These are phyloP conservation scores for Hypoxylon sp. DNA, from an alignment of 2,329 filamentous ascomycete species.

Conservation along the genomic window DNA sequence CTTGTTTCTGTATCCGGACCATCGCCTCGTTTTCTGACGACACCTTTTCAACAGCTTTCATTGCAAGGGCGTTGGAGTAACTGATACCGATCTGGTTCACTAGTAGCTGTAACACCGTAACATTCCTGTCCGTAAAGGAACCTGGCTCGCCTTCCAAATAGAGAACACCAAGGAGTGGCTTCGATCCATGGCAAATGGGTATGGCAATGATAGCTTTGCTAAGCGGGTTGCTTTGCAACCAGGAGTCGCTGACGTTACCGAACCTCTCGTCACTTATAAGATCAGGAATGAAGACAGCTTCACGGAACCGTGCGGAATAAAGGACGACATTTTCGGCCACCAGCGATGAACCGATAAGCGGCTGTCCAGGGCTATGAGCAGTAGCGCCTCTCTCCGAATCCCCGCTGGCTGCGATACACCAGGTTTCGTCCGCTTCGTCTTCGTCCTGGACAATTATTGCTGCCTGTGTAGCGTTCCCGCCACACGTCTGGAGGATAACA, in stretches of 20 bases:
- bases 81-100: constrained; percentile 82
- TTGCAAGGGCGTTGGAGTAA: constrained; percentile 72
- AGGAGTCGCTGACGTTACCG: constrained; percentile 75
- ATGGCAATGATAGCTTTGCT: constrained; percentile 82
- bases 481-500: constrained; percentile 80
- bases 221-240: constrained; percentile 72
- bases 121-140: constrained; percentile 78
- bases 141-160: constrained; percentile 80
- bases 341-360: constrained; percentile 70
- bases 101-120: constrained; percentile 72
- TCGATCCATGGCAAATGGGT: constrained; percentile 77
- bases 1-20: constrained; percentile 78
- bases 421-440: constrained; percentile 63
- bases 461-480: constrained; percentile 72
- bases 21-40: constrained; percentile 81
- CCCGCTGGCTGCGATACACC: constrained; percentile 78
- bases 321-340: constrained; percentile 81
- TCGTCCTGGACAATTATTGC: constrained; percentile 79
- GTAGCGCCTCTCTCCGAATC: constrained; percentile 74
- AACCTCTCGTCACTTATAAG: constrained; percentile 79
- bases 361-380: constrained; percentile 71
- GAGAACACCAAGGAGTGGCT: constrained; percentile 74
- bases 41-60: constrained; percentile 78
- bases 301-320: constrained; percentile 79
- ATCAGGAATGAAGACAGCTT: constrained; percentile 78